Conservation (phyloP, 2,329 filamentous ascomycete species). For the Leptographium radiaticola region DNA sequence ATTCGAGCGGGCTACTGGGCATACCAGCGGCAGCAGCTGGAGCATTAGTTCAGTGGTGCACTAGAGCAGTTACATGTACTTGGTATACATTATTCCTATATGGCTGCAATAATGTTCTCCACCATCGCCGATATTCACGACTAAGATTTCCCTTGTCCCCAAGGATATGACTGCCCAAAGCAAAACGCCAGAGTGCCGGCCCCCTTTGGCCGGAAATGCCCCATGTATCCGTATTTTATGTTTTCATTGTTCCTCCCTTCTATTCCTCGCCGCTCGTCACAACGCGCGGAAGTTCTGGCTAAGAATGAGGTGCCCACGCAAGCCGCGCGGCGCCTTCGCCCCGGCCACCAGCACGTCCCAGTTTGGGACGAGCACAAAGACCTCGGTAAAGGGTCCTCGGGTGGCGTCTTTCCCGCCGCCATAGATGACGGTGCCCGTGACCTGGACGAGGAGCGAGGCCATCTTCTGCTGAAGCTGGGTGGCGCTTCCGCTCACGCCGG, state of each 20-base stretch:
- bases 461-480: slow-evolving; percentile 38
- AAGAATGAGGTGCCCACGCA: slow-evolving; percentile 51
- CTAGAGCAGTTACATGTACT: too few species aligned
- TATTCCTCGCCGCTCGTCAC: slow-evolving; percentile 15
- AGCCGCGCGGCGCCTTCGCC: slow-evolving; percentile 36
- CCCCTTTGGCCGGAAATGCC: not conserved
- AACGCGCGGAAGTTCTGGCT: slow-evolving; percentile 58
- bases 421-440: slow-evolving; percentile 60
- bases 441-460: slow-evolving; percentile 58
- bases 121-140: not conserved
- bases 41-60: not conserved
- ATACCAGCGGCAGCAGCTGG: slow-evolving; percentile 45
- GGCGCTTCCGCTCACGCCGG: slow-evolving; percentile 17
- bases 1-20: slow-evolving; percentile 89
- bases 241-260: not conserved
- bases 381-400: slow-evolving; percentile 64
- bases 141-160: not conserved
- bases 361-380: slow-evolving; percentile 69
- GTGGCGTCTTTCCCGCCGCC: slow-evolving; percentile 48
- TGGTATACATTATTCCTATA: too few species aligned
- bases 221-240: not conserved
- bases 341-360: slow-evolving; percentile 37
- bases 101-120: not conserved
- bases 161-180: not conserved
- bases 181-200: not conserved